These are phyloP conservation scores for Ophiostoma pallidulum DNA, from an alignment of 2,329 filamentous ascomycete genomes.

Conservation along the genomic window DNA sequence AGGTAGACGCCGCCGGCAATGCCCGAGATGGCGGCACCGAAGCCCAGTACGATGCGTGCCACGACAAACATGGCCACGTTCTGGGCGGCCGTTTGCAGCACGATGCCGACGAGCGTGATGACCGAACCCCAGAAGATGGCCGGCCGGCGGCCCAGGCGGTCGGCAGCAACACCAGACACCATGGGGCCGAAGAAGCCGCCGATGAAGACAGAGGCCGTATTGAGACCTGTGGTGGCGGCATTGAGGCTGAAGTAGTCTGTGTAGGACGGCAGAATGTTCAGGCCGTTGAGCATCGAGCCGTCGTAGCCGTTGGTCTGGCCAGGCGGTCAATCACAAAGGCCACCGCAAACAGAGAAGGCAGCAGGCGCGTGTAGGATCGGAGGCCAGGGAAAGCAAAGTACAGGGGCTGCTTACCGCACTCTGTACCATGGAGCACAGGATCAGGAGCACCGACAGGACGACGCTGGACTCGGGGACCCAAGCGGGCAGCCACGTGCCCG, in stretches of 20 bases:
- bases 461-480: conserved; percentile 35
- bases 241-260: conserved; percentile 46
- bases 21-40: conserved; percentile 23
- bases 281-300: conserved; percentile 44
- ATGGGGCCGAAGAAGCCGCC: conserved; percentile 38
- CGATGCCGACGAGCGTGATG: conserved; percentile 16
- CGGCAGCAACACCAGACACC: conserved; percentile 26
- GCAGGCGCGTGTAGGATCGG: too few species aligned
- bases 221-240: conserved; percentile 42
- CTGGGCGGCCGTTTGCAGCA: conserved; percentile 17
- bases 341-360: conserved; percentile 7
- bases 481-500: conserved; percentile 38
- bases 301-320: conserved; percentile 33
- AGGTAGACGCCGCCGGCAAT: conserved; percentile 27
- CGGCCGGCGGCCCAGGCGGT: conserved; percentile 18
- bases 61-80: conserved; percentile 22
- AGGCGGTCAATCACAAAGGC: background rate
- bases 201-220: conserved; percentile 47
- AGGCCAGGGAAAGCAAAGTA: too few species aligned
- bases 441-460: conserved; percentile 30
- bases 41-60: conserved; percentile 22
- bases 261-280: conserved; percentile 49
- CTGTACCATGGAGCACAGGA: conserved; percentile 36
- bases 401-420: too few species aligned
- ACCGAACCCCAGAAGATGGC: conserved; percentile 16